A percentile compares a stretch with the other conserved stretches of the same genome.
phyloP scores from a whole-genome alignment of 345 rosid species.

The Litchi chinensis region DNA sequence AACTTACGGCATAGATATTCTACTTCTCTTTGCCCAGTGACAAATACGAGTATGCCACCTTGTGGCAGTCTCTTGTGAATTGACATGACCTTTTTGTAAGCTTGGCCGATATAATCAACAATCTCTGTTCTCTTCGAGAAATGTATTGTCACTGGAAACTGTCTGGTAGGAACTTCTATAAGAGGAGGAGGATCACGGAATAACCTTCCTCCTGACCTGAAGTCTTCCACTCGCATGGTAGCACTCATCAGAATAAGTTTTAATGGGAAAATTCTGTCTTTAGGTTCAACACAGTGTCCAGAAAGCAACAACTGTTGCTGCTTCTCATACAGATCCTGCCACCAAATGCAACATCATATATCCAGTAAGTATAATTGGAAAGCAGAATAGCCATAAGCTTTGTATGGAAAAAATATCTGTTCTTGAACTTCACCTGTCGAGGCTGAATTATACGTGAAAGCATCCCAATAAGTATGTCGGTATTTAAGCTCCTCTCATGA shows the following conservation, averaged over 20 bases:
- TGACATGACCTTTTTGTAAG: constrained; percentile 81
- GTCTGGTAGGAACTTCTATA: constrained; percentile 81
- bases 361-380: constrained; percentile 12
- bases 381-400: constrained; percentile 14
- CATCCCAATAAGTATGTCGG: constrained; percentile 95
- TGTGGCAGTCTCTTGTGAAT: constrained; percentile 84
- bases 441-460: constrained; percentile 68
- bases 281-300: constrained; percentile 52
- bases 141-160: constrained; percentile 72
- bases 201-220: constrained; percentile 64
- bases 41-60: constrained; percentile 92
- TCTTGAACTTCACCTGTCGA: constrained; percentile 62
- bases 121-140: constrained; percentile 84
- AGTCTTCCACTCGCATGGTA: constrained; percentile 81
- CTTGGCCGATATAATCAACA: constrained; percentile 86
- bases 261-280: constrained; percentile 60
- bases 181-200: constrained; percentile 81
- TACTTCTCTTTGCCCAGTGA: constrained; percentile 95
- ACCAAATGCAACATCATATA: constrained; percentile 19
- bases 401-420: background rate
- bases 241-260: constrained; percentile 95
- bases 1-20: constrained; percentile 74
- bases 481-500: constrained; percentile 94
- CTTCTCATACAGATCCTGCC: constrained; percentile 58
- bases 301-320: constrained; percentile 59